These are phyloP conservation scores for Trichoderma sp. DNA, from an alignment of 2,329 filamentous ascomycete species.

Conservation along the genomic window DNA sequence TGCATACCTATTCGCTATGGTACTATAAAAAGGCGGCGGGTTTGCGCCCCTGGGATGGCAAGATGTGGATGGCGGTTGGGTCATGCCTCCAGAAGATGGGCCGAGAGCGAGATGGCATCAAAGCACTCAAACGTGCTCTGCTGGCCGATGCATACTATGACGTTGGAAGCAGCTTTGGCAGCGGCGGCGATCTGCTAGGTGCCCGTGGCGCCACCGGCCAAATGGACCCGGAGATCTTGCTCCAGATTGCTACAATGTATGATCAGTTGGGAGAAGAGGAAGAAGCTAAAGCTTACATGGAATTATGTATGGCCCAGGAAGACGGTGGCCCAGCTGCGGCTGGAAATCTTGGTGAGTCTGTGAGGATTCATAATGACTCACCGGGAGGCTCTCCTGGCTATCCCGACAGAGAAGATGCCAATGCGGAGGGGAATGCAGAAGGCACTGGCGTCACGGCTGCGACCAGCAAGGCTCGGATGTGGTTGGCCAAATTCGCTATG, in stretches of 20 bases:
- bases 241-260: conserved; percentile 88
- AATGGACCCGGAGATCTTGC: conserved; percentile 86
- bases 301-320: conserved; percentile 90
- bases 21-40: conserved; percentile 97
- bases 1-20: conserved; percentile 96
- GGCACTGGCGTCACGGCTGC: conserved; percentile 86
- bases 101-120: conserved; percentile 85
- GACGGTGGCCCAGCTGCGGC: conserved; percentile 61
- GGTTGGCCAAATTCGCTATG: conserved; percentile 85
- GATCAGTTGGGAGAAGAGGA: conserved; percentile 75
- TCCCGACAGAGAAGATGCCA: conserved; percentile 35
- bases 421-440: conserved; percentile 39
- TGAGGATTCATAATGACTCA: conserved; percentile 59
- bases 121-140: conserved; percentile 88
- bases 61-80: conserved; percentile 98
- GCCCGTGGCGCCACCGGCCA: conserved; percentile 56
- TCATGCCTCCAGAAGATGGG: conserved; percentile 90
- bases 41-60: conserved; percentile 91
- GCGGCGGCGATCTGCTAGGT: conserved; percentile 47
- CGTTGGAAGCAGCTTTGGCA: conserved; percentile 56
- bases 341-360: conserved; percentile 48
- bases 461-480: conserved; percentile 89
- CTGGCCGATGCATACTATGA: conserved; percentile 88
- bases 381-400: conserved; percentile 42
- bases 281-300: conserved; percentile 92